Evolutionary conservation across 306 rosid species (phyloP).

Genomic region (Dalbergia oliveri): DNA sequence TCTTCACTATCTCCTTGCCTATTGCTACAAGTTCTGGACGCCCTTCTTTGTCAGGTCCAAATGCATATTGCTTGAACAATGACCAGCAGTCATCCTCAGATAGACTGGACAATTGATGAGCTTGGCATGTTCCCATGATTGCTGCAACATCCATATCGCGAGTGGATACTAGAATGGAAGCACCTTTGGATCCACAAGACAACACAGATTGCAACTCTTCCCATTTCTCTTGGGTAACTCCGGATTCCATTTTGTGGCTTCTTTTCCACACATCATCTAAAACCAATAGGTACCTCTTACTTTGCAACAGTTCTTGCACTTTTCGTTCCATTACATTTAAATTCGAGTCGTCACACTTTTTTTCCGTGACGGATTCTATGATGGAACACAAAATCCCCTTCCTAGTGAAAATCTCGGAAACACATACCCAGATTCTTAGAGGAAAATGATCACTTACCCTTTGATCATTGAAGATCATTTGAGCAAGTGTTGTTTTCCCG

Average conservation of each 20-base stretch:
- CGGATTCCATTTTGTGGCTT: background rate
- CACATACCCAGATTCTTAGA: slow-evolving; percentile 1
- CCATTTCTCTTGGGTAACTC: no score
- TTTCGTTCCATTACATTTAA: background rate
- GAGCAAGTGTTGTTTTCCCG: background rate
- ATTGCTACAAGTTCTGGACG: background rate
- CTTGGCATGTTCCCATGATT: background rate
- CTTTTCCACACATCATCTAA: background rate
- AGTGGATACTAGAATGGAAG: background rate
- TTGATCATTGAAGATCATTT: slow-evolving; percentile 4
- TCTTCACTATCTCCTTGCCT: background rate
- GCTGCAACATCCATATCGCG: background rate
- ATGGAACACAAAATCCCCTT: slow-evolving; percentile 9
- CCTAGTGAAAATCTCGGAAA: background rate
- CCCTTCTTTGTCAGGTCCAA: background rate
- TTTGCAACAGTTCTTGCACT: background rate
- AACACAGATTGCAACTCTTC: no score
- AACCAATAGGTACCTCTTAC: background rate
- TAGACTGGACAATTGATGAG: background rate
- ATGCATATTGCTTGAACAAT: background rate
- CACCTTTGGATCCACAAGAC: background rate
- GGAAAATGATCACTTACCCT: background rate
- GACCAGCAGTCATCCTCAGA: background rate
- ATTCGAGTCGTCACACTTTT: no score
- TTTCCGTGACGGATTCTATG: background rate